These are phyloP conservation scores for Sanghuangporus sanghuang DNA, from an alignment of 1,284 basidiomycete genomes.

Conservation along the genomic window DNA sequence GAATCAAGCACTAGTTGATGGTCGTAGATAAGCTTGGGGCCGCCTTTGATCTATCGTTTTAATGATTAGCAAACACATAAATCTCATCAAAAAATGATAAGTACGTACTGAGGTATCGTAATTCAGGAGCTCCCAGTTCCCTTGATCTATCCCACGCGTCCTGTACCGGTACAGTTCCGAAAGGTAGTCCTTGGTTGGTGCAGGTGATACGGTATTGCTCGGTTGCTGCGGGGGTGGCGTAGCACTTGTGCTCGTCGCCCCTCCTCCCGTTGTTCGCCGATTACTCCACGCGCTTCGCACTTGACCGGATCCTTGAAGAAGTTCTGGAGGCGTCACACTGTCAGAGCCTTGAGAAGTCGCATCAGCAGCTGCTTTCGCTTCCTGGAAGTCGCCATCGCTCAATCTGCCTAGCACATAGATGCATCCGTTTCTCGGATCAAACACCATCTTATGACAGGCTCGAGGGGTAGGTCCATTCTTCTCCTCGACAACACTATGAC, in stretches of 20 bases:
- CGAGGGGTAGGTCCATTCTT: constrained; percentile 65
- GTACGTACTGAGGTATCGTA: constrained; percentile 55
- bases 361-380: not conserved
- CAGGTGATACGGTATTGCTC: not conserved
- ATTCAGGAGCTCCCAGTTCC: constrained; percentile 64
- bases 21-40: constrained; percentile 74
- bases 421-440: constrained; percentile 62
- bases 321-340: not conserved
- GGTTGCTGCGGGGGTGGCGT: not conserved
- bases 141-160: constrained; percentile 50
- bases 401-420: constrained; percentile 71
- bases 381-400: constrained; percentile 42
- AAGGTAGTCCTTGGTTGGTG: constrained; percentile 22
- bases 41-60: constrained; percentile 47
- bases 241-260: constrained; percentile 17
- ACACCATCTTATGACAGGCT: constrained; percentile 81
- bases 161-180: constrained; percentile 70
- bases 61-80: not conserved
- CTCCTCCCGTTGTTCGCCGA: constrained; percentile 3
- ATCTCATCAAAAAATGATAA: not conserved
- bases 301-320: not conserved
- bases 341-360: not conserved
- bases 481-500: constrained; percentile 49
- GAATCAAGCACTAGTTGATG: constrained; percentile 79
- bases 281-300: constrained; percentile 12